Percentiles rank a stretch among this genome's conserved stretches.
These are phyloP conservation scores for Coffea humblotiana DNA, from an alignment of 305 asterid species.

Conservation along the genomic window DNA sequence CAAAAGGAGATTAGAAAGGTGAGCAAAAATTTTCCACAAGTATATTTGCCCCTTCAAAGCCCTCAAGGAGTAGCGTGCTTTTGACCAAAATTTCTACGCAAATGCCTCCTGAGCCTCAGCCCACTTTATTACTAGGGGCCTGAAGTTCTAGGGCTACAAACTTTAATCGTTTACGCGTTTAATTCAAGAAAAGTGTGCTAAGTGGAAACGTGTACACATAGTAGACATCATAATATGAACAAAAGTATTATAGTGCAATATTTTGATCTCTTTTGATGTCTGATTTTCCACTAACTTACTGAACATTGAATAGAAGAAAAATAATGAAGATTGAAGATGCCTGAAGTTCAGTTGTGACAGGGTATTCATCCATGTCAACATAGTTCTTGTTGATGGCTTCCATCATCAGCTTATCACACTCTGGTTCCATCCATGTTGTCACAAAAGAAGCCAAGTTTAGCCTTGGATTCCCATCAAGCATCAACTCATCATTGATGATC, in stretches of 20 bases:
- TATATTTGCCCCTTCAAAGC: too few species aligned
- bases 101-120: neutral
- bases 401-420: slow-evolving; percentile 80
- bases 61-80: neutral
- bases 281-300: too few species aligned
- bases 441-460: slow-evolving; percentile 79
- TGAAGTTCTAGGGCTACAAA: too few species aligned
- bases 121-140: neutral
- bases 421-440: slow-evolving; percentile 94
- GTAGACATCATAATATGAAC: neutral
- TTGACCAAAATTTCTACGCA: neutral
- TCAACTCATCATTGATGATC: slow-evolving; percentile 77
- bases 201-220: neutral
- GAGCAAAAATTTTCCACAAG: neutral
- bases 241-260: too few species aligned
- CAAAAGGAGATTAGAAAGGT: too few species aligned
- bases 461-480: slow-evolving; percentile 84
- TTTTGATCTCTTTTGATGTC: neutral
- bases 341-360: slow-evolving; percentile 58
- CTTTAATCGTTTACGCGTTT: neutral
- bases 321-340: slow-evolving; percentile 5
- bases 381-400: slow-evolving; percentile 64
- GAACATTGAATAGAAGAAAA: neutral
- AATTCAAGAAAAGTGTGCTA: neutral
- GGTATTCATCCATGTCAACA: slow-evolving; percentile 84